Percentiles rank a stretch among this genome's conserved stretches.
Evolutionary conservation across 2,329 filamentous ascomycete genomes (phyloP).

Genomic region (Fusarium mundagurra): DNA sequence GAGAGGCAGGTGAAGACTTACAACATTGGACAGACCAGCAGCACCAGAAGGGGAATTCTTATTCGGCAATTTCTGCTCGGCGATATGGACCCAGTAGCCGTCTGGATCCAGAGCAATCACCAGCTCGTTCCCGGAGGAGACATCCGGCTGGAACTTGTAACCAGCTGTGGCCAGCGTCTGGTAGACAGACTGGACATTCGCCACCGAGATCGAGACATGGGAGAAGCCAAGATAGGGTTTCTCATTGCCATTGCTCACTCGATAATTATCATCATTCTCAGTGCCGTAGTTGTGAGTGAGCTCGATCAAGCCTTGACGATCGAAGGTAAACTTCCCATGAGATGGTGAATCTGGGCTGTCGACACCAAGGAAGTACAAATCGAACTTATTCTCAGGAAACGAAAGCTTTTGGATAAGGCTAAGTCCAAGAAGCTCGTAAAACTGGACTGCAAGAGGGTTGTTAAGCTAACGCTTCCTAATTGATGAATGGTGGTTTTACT

Average conservation of each 20-base stretch:
- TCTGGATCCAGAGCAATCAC: background rate
- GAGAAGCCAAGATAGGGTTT: background rate
- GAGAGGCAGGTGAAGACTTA: background rate
- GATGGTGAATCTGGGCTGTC: background rate
- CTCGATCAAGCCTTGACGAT: background rate
- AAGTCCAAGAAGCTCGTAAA: background rate
- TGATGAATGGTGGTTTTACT: background rate
- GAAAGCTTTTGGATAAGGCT: background rate
- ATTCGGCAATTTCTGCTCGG: fast-evolving
- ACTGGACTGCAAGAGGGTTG: background rate
- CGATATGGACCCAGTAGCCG: background rate
- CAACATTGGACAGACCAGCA: background rate
- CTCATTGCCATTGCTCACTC: background rate
- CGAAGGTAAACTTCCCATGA: background rate
- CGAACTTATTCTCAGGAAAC: background rate
- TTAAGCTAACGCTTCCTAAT: background rate
- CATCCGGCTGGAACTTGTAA: background rate
- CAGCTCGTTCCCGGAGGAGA: too few relatives aligned
- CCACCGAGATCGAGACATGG: background rate
- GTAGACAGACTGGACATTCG: background rate
- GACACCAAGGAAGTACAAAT: background rate
- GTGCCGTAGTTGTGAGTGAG: background rate
- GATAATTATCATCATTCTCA: background rate
- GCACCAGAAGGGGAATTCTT: fast-evolving
- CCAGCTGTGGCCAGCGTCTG: background rate